Base-by-base conservation (phyloP, 306 rosid genomes). In the Delonix regia region DNA sequence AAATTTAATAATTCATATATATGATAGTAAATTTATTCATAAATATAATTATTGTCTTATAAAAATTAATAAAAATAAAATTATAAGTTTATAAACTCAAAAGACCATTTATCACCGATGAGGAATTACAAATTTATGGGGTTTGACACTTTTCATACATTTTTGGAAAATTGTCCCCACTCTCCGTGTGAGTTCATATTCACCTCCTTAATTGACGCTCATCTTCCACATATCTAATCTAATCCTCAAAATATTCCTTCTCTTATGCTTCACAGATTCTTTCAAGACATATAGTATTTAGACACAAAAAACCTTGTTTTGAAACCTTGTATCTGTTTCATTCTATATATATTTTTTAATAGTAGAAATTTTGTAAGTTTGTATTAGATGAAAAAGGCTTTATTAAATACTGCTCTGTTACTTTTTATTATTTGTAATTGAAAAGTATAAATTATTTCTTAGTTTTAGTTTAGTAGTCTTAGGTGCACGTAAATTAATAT, bases 161-260 rank as follows among this genome's bases (percentile, higher is more conserved):
- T 7, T 6, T 1, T 7, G 4, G 70, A 61, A 45, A 67, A 44
- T 55, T 28, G 53, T 8, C 9, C 56, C 21, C 36, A 48, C 24
- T 15, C 33, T 6, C 22, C 67, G 65, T 44, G 74, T 41, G 30
- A 82, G 47, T 30, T 41, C 18, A 61, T 67, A 62, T 39, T 38
- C 52, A 6, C 28, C 41, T 36, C 82, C 79, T 71, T 57, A 44
- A 78, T 74, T 19, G 57, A 48, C 76, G 73, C 77, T 53, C 13
- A 27, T 36, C 48, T 4, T 64, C 69, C 69, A 8, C 15, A 63
- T 16, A 16, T 63, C 47, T 18, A 33, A 16, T 63, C 47, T 18
- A 63, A 18, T 63, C 25, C 27, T n/a, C 41, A 28, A 14, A 5
- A 27, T 2, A 0, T 11, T 42, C 42, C 3, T 33, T 63, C 34